These are phyloP conservation scores for Ephemerocybe angulata DNA, from an alignment of 768 basidiomycete species.

Conservation along the genomic window DNA sequence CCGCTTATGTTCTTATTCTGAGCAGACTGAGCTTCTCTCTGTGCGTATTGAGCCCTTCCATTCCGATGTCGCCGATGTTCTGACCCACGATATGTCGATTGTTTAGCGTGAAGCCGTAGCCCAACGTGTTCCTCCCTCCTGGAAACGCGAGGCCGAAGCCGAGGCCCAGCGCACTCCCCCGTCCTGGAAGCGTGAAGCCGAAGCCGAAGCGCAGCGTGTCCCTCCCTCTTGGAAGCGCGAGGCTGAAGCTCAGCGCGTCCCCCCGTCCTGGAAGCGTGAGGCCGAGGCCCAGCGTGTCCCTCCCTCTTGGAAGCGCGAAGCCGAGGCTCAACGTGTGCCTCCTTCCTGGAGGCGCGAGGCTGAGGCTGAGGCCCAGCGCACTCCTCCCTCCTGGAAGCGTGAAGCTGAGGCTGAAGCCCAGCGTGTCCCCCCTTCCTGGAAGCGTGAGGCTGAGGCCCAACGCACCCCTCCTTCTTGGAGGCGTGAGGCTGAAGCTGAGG, in stretches of 20 bases:
- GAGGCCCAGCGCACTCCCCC: not conserved
- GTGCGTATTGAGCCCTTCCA: too few relatives aligned
- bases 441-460: constrained; percentile 15
- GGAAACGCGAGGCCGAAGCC: constrained; percentile 19
- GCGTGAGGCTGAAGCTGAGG: not conserved
- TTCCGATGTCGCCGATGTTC: too few relatives aligned
- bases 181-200: constrained; percentile 16
- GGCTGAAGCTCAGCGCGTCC: not conserved
- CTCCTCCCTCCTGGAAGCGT: constrained; percentile 14
- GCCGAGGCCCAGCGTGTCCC: constrained; percentile 1
- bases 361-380: not conserved
- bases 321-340: constrained; percentile 12
- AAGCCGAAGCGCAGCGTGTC: not conserved
- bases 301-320: constrained; percentile 17
- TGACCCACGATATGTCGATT: not conserved
- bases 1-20: too few relatives aligned
- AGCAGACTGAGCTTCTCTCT: too few relatives aligned
- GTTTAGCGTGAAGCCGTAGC: constrained; percentile 12
- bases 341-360: too few relatives aligned
- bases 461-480: constrained; percentile 3
- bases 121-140: constrained; percentile 12
- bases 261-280: constrained; percentile 16
- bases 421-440: constrained; percentile 12
- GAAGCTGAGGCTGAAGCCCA: constrained; percentile 8
- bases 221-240: not conserved